phyloP scores from a whole-genome alignment of 2,329 filamentous ascomycete genomes.

The Colletotrichum kahawae region DNA sequence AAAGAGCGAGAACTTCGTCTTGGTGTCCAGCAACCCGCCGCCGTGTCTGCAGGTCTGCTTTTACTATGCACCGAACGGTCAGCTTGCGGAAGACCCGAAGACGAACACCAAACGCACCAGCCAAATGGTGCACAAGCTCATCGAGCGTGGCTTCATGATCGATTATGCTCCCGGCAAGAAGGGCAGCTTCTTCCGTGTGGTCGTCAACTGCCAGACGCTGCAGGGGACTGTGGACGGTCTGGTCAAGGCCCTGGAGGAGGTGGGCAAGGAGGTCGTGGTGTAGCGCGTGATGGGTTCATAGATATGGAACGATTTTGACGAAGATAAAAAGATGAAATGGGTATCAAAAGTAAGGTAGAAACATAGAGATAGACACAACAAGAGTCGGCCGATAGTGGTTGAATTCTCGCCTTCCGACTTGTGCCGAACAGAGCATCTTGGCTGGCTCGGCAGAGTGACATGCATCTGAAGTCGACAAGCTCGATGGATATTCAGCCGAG shows the following conservation, averaged over 20 bases:
- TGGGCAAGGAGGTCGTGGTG: slow-evolving; percentile 36
- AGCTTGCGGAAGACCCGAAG: slow-evolving; percentile 44
- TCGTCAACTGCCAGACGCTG: slow-evolving; percentile 62
- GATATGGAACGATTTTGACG: not conserved
- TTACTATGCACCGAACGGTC: slow-evolving; percentile 73
- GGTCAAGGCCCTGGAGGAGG: slow-evolving; percentile 56
- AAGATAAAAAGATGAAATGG: not conserved
- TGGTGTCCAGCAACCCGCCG: slow-evolving; percentile 78
- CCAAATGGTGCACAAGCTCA: slow-evolving; percentile 51
- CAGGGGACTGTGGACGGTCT: slow-evolving; percentile 57
- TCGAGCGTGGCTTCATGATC: slow-evolving; percentile 62
- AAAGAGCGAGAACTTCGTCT: slow-evolving; percentile 63
- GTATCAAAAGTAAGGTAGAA: not conserved
- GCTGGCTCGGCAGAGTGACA: not conserved
- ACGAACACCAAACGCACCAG: slow-evolving; percentile 56
- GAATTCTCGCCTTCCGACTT: not conserved
- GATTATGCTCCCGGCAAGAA: slow-evolving; percentile 63
- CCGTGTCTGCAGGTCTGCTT: slow-evolving; percentile 96
- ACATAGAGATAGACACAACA: not conserved
- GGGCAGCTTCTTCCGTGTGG: slow-evolving; percentile 64
- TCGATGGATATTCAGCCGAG: not conserved
- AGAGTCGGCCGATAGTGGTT: not conserved
- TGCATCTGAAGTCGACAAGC: not conserved
- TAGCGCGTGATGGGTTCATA: not conserved
- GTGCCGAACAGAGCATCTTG: not conserved